Percentiles rank a stretch among this genome's conserved stretches.
phyloP scores from a whole-genome alignment of 2,329 filamentous ascomycete species.

The Phoma sp. region DNA sequence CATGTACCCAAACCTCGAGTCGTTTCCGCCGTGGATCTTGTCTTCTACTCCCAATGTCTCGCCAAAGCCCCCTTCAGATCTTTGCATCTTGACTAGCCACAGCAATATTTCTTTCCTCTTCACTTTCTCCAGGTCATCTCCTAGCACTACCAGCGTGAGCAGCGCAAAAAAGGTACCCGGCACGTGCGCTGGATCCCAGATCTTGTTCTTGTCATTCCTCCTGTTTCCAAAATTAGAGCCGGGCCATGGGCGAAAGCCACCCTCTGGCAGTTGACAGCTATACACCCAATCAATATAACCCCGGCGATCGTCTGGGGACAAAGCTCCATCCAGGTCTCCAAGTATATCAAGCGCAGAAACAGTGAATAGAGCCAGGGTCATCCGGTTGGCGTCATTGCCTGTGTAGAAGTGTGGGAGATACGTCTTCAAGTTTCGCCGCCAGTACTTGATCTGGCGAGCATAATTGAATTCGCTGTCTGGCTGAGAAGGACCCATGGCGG shows the following conservation, averaged over 20 bases:
- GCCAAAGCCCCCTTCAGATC: slow-evolving; percentile 87
- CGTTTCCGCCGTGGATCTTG: slow-evolving; percentile 76
- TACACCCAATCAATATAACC: slow-evolving; percentile 80
- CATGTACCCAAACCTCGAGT: slow-evolving; percentile 88
- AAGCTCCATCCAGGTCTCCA: slow-evolving; percentile 64
- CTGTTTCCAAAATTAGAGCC: slow-evolving; percentile 65
- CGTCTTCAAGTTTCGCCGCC: slow-evolving; percentile 84
- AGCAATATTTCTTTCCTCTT: slow-evolving; percentile 70
- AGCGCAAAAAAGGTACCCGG: slow-evolving; percentile 91
- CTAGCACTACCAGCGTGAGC: slow-evolving; percentile 71
- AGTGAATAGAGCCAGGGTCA: slow-evolving; percentile 89
- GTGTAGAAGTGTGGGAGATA: slow-evolving; percentile 85
- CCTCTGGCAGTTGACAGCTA: slow-evolving; percentile 80
- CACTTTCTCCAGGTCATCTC: slow-evolving; percentile 68
- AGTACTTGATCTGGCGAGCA: slow-evolving; percentile 80
- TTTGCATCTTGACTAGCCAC: slow-evolving; percentile 81
- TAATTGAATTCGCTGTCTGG: slow-evolving; percentile 39
- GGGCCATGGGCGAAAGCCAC: slow-evolving; percentile 88
- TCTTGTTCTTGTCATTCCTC: slow-evolving; percentile 60
- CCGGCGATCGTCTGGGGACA: slow-evolving; percentile 61
- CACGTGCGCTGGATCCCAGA: slow-evolving; percentile 80
- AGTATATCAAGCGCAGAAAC: slow-evolving; percentile 86
- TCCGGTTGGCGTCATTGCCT: slow-evolving; percentile 86
- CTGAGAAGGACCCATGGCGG: slow-evolving; percentile 12
- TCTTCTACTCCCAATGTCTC: slow-evolving; percentile 72